Evolutionary conservation across 345 rosid species (phyloP).

Genomic region (Bruguiera sexangula): DNA sequence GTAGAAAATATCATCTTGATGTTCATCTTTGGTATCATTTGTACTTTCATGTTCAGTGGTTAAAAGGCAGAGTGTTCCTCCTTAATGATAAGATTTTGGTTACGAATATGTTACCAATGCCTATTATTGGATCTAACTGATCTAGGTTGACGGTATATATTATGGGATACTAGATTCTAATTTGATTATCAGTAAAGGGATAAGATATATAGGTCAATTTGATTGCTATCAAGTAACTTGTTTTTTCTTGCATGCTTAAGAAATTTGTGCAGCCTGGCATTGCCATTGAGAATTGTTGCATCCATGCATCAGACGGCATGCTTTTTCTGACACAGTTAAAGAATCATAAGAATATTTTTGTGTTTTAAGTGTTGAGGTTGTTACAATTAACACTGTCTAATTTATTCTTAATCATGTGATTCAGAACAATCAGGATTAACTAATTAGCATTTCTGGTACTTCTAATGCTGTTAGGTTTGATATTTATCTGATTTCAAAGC

Average conservation of each 20-base stretch:
- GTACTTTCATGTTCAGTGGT: neutral
- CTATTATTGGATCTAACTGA: neutral
- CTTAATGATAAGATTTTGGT: constrained; percentile 1
- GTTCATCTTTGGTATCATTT: neutral
- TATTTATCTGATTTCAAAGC: too few species aligned
- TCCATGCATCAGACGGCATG: neutral
- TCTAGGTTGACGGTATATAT: neutral
- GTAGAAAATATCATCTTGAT: neutral
- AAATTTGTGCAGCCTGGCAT: constrained; percentile 5
- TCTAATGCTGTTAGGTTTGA: too few species aligned
- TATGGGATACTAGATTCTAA: neutral
- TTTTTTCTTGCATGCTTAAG: neutral
- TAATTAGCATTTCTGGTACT: too few species aligned
- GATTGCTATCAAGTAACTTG: neutral
- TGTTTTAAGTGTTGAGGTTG: neutral
- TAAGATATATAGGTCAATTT: too few species aligned
- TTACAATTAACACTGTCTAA: neutral
- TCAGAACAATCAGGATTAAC: too few species aligned
- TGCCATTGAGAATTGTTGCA: constrained; percentile 2
- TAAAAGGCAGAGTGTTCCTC: neutral
- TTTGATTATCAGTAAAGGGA: neutral
- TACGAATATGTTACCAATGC: neutral
- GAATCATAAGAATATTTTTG: neutral
- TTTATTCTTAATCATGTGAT: too few species aligned
- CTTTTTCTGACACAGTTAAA: neutral